Evolutionary conservation across 805 yeast genomes (phyloP).

Genomic region (Starmerella stigmatis): DNA sequence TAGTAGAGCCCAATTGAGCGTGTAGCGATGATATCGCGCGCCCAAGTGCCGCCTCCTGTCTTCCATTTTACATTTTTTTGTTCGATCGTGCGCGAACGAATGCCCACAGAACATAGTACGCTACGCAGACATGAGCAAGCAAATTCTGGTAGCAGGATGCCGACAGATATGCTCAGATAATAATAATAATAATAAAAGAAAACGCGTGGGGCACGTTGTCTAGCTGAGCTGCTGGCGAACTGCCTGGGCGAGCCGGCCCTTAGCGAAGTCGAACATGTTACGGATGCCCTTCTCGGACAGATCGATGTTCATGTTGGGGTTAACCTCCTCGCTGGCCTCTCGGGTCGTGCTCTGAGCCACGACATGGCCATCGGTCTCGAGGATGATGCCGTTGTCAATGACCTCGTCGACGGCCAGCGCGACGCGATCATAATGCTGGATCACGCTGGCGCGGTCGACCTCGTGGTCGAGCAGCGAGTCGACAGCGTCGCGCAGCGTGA

Average conservation of each 20-base stretch:
- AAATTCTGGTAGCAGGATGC: too few species aligned
- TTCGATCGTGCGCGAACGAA: too few species aligned
- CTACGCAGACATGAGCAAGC: too few species aligned
- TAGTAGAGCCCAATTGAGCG: too few species aligned
- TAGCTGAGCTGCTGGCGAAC: constrained; percentile 34
- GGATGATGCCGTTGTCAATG: constrained; percentile 82
- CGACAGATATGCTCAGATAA: too few species aligned
- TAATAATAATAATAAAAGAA: too few species aligned
- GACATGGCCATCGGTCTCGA: constrained; percentile 79
- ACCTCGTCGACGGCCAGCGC: constrained; percentile 83
- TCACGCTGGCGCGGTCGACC: constrained; percentile 66
- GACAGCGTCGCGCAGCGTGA: constrained; percentile 71
- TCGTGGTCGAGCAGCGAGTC: constrained; percentile 59
- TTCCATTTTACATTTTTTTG: too few species aligned
- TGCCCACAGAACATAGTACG: too few species aligned
- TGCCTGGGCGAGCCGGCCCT: constrained; percentile 52
- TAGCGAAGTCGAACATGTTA: constrained; percentile 81
- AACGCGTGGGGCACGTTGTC: neutral
- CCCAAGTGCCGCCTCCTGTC: too few species aligned
- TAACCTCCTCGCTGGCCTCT: constrained; percentile 60
- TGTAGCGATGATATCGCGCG: too few species aligned
- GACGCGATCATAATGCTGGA: constrained; percentile 77
- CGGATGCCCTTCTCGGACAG: constrained; percentile 42
- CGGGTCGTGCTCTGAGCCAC: constrained; percentile 87
- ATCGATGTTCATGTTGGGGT: constrained; percentile 33